Evolutionary conservation across 345 rosid genomes (phyloP).

Genomic region (Theobroma cacao): DNA sequence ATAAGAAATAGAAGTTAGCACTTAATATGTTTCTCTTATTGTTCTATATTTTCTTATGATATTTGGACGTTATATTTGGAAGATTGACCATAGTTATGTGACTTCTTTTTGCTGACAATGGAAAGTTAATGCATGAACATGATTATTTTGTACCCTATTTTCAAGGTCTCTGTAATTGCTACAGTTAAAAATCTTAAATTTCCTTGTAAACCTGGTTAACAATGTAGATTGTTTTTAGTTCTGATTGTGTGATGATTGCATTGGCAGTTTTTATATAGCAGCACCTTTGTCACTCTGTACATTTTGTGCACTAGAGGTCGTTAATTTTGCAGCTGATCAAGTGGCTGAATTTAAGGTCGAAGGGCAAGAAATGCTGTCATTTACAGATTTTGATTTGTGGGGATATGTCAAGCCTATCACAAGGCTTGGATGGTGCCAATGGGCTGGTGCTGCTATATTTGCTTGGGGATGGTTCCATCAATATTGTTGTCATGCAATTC

Average conservation of each 20-base stretch:
- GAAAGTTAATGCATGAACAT: not conserved
- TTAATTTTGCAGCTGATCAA: constrained; percentile 21
- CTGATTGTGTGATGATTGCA: not conserved
- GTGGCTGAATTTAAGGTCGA: constrained; percentile 9
- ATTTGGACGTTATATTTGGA: not conserved
- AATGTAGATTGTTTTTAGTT: not conserved
- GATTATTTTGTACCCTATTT: not conserved
- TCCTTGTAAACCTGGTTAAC: not conserved
- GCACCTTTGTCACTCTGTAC: constrained; percentile 21
- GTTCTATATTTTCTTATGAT: not conserved
- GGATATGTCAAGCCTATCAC: constrained; percentile 12
- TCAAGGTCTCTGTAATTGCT: not conserved
- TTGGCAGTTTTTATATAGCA: constrained; percentile 21
- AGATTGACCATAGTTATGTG: not conserved
- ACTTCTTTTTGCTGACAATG: not conserved
- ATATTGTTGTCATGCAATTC: constrained; percentile 10
- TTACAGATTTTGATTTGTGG: constrained; percentile 8
- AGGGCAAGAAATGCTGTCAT: not conserved
- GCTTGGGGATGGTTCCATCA: constrained; percentile 22
- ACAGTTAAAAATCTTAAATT: not conserved
- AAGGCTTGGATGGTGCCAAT: constrained; percentile 20
- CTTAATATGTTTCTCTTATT: not conserved
- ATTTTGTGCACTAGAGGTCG: constrained; percentile 5
- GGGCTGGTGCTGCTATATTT: constrained; percentile 20
- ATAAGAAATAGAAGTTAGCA: not conserved